phyloP scores from a whole-genome alignment of 202 grass and related monocot species.

The Elaeis oleifera region DNA sequence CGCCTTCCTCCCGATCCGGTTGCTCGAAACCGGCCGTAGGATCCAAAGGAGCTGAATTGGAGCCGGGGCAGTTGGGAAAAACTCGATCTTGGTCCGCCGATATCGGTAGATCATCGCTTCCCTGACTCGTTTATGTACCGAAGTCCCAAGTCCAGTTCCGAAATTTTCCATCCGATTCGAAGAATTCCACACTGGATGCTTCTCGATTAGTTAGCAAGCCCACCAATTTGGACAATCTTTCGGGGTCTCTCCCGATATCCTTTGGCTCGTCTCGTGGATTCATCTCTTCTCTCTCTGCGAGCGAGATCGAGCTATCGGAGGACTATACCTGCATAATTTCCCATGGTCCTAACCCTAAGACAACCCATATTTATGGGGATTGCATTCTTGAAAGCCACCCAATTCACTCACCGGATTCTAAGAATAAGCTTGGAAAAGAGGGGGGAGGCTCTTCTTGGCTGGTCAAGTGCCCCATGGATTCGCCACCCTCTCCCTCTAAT shows the following conservation, averaged over 20 bases:
- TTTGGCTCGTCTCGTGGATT: not conserved
- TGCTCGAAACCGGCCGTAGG: not conserved
- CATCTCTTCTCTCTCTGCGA: slow-evolving; percentile 7
- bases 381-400: slow-evolving; percentile 6
- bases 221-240: slow-evolving; percentile 5
- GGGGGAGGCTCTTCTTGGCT: not conserved
- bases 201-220: not conserved
- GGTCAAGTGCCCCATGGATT: not conserved
- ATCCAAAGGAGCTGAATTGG: not conserved
- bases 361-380: slow-evolving; percentile 18
- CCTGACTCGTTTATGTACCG: too few relatives aligned
- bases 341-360: slow-evolving; percentile 11
- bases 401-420: slow-evolving; percentile 2
- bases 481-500: slow-evolving; percentile 1
- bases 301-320: slow-evolving; percentile 17
- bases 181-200: not conserved
- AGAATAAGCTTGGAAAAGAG: slow-evolving; percentile 2
- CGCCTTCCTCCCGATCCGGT: not conserved
- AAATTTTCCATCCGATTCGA: not conserved
- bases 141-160: not conserved
- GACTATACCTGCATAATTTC: slow-evolving; percentile 21
- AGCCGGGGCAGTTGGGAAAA: not conserved
- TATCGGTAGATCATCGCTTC: not conserved
- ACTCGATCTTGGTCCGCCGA: not conserved
- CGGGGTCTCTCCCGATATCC: not conserved